Percentiles rank a stretch among this genome's conserved stretches.
phyloP scores from a whole-genome alignment of 2,329 filamentous ascomycete genomes.

The Cordyceps tenuipes region DNA sequence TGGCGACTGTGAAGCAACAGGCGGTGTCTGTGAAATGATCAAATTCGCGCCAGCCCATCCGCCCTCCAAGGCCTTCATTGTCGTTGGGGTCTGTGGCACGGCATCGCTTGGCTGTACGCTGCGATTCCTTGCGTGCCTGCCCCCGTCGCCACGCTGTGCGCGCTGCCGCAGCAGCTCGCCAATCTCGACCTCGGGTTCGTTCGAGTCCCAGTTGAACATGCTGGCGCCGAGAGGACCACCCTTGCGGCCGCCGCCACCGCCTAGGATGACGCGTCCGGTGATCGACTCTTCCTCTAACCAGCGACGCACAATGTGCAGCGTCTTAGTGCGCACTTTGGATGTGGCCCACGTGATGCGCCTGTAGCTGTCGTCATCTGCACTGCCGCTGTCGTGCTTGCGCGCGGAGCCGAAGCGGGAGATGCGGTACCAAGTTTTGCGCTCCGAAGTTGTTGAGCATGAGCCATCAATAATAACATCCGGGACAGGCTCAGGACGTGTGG shows the following conservation, averaged over 20 bases:
- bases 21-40: constrained; percentile 1
- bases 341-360: constrained; percentile 47
- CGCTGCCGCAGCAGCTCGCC: constrained; percentile 29
- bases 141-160: constrained; percentile 6
- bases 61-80: constrained; percentile 16
- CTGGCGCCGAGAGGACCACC: constrained; percentile 33
- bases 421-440: constrained; percentile 59
- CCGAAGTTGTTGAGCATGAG: constrained; percentile 44
- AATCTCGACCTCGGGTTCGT: constrained; percentile 41
- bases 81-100: constrained; percentile 18
- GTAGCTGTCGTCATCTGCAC: constrained; percentile 49
- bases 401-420: constrained; percentile 52
- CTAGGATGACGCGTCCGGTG: constrained; percentile 36
- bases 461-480: constrained; percentile 42
- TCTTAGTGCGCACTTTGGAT: constrained; percentile 46
- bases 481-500: constrained; percentile 26
- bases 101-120: constrained; percentile 1
- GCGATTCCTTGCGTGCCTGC: not conserved
- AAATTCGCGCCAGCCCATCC: constrained; percentile 24
- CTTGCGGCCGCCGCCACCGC: constrained; percentile 31
- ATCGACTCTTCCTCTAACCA: constrained; percentile 61
- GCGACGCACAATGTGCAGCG: constrained; percentile 49
- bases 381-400: constrained; percentile 45
- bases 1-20: not conserved
- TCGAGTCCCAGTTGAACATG: constrained; percentile 55